phyloP scores from a whole-genome alignment of 2,329 filamentous ascomycete species.

The Podosphaera leucotricha region DNA sequence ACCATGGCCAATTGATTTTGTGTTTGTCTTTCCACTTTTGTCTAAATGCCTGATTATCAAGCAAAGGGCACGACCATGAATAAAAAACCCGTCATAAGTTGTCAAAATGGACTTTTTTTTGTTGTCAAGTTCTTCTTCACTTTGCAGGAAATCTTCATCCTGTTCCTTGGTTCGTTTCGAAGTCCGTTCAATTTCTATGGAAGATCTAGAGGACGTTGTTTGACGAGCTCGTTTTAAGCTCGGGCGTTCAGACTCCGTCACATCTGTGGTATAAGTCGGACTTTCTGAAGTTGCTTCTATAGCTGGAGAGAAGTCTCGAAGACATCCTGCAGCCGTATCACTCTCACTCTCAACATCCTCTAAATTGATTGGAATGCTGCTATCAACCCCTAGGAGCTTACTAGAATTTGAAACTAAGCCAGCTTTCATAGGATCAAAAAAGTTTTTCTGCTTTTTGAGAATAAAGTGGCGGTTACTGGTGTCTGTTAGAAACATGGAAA shows the following conservation, averaged over 20 bases:
- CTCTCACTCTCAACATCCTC: slow-evolving; percentile 9
- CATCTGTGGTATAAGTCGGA: background rate
- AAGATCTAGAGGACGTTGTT: slow-evolving; percentile 11
- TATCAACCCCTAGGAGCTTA: slow-evolving; percentile 29
- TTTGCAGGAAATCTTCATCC: slow-evolving; percentile 13
- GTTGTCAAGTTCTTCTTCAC: slow-evolving; percentile 27
- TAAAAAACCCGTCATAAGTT: slow-evolving; percentile 83
- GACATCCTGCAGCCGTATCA: slow-evolving; percentile 1
- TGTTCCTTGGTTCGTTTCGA: slow-evolving; percentile 24
- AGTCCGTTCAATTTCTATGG: slow-evolving; percentile 12
- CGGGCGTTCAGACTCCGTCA: slow-evolving; percentile 12
- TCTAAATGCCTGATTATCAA: slow-evolving; percentile 64
- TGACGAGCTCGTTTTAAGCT: slow-evolving; percentile 13
- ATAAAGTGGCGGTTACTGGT: slow-evolving; percentile 66
- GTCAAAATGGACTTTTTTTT: slow-evolving; percentile 86
- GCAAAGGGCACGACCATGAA: slow-evolving; percentile 81
- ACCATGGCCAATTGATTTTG: slow-evolving; percentile 29
- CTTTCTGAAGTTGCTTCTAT: slow-evolving; percentile 3
- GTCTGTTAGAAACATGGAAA: slow-evolving; percentile 81
- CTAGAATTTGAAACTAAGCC: slow-evolving; percentile 29
- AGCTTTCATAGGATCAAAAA: slow-evolving; percentile 31
- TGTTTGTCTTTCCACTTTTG: slow-evolving; percentile 19
- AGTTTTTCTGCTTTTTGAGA: slow-evolving; percentile 64
- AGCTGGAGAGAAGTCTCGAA: slow-evolving; percentile 11
- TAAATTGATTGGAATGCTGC: slow-evolving; percentile 2